These are phyloP conservation scores for Furcasterigmium sp. DNA, from an alignment of 2,329 filamentous ascomycete genomes.

Conservation along the genomic window DNA sequence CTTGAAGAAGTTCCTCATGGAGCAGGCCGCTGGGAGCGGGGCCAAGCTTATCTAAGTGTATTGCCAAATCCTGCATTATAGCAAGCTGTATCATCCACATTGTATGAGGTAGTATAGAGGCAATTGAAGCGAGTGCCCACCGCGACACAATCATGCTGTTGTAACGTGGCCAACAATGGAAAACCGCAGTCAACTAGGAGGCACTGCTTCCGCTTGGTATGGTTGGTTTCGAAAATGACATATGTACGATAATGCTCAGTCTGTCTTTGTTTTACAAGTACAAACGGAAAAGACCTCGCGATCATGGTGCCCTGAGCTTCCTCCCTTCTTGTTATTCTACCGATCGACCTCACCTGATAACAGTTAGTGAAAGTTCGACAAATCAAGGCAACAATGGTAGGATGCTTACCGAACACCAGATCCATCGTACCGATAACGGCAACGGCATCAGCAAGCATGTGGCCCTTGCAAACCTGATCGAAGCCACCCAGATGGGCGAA, in stretches of 20 bases:
- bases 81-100: not conserved
- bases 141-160: too few relatives aligned
- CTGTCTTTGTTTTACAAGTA: constrained; percentile 18
- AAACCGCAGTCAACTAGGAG: too few relatives aligned
- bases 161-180: too few relatives aligned
- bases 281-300: constrained; percentile 14
- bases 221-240: too few relatives aligned
- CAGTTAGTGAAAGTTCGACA: not conserved
- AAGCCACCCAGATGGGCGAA: constrained; percentile 94
- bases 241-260: constrained; percentile 18
- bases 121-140: too few relatives aligned
- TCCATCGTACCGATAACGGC: constrained; percentile 92
- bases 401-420: constrained; percentile 72
- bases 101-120: too few relatives aligned
- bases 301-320: constrained; percentile 9
- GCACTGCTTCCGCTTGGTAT: too few relatives aligned
- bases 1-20: constrained; percentile 85
- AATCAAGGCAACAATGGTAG: not conserved
- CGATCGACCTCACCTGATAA: constrained; percentile 56
- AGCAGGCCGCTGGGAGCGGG: constrained; percentile 55
- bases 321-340: constrained; percentile 25
- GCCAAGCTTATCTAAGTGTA: constrained; percentile 31
- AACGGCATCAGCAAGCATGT: constrained; percentile 92
- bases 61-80: not conserved
- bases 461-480: constrained; percentile 87